Percentiles rank a stretch among this genome's conserved stretches.
Conservation (phyloP, 192 early-diverging fungal genomes). For the Coemansia sp. region DNA sequence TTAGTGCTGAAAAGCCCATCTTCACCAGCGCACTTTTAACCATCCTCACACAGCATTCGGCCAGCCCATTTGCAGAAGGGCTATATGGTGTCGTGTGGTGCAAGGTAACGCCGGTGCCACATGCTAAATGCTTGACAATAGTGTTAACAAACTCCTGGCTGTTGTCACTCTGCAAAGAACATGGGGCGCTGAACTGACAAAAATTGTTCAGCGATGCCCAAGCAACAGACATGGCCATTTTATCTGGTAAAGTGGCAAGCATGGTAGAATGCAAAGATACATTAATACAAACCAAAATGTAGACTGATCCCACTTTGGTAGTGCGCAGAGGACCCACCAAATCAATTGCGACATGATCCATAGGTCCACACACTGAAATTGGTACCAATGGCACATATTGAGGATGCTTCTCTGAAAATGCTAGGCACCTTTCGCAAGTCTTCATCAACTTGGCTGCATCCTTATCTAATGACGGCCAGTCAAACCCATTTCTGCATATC, state of each 20-base stretch:
- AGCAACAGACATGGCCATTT: neutral
- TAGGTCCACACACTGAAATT: neutral
- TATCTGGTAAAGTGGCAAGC: slow-evolving; percentile 1
- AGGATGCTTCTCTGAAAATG: neutral
- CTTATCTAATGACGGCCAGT: too few species aligned
- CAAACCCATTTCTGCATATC: too few species aligned
- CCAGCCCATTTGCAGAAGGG: neutral
- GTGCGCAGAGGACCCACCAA: neutral
- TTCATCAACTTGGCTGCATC: too few species aligned
- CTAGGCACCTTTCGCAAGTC: too few species aligned
- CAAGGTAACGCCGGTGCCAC: neutral
- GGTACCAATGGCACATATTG: neutral
- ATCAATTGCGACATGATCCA: neutral
- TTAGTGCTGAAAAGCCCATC: neutral
- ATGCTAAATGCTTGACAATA: neutral
- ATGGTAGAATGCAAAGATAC: neutral
- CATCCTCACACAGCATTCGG: neutral
- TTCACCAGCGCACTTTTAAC: neutral
- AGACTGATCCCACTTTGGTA: neutral
- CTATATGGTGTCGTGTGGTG: neutral
- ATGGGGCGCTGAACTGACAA: neutral
- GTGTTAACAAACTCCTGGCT: neutral
- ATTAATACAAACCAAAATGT: neutral
- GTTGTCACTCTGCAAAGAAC: neutral
- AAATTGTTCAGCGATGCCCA: neutral